Percentiles rank a stretch among this genome's conserved stretches.
These are phyloP conservation scores for Nothopassalora personata DNA, from an alignment of 2,329 filamentous ascomycete genomes.

Conservation along the genomic window DNA sequence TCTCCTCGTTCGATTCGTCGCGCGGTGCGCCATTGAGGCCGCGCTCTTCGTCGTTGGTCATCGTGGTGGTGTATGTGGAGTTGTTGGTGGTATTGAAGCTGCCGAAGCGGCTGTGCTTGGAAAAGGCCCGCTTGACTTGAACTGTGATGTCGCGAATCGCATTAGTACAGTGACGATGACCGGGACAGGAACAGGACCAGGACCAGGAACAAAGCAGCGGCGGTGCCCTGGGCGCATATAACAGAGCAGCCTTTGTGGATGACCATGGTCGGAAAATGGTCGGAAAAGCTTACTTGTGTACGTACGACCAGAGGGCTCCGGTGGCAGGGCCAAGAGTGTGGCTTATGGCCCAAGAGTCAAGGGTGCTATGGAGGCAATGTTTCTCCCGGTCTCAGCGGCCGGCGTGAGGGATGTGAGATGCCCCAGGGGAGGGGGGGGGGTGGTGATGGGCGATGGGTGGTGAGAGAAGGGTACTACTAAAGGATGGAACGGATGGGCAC, in stretches of 20 bases:
- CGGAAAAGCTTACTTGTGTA: background rate
- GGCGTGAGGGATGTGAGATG: background rate
- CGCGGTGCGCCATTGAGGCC: constrained; percentile 17
- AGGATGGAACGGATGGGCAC: background rate
- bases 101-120: constrained; percentile 22
- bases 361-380: background rate
- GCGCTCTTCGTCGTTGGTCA: constrained; percentile 10
- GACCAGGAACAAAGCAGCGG: background rate
- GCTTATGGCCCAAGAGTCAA: background rate
- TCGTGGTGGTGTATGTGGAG: constrained; percentile 9
- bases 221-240: background rate
- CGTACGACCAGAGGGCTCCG: background rate
- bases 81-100: constrained; percentile 15
- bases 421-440: too few relatives aligned
- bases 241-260: background rate
- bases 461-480: too few relatives aligned
- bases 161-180: constrained; percentile 1
- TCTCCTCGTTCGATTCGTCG: constrained; percentile 23
- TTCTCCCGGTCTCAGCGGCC: background rate
- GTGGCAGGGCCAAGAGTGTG: background rate
- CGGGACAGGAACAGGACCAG: background rate
- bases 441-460: background rate
- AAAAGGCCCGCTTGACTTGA: constrained; percentile 20
- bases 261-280: background rate
- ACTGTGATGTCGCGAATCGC: constrained; percentile 6